These are phyloP conservation scores for Coprinopsis cinerea DNA, from an alignment of 768 basidiomycete genomes.

Conservation along the genomic window DNA sequence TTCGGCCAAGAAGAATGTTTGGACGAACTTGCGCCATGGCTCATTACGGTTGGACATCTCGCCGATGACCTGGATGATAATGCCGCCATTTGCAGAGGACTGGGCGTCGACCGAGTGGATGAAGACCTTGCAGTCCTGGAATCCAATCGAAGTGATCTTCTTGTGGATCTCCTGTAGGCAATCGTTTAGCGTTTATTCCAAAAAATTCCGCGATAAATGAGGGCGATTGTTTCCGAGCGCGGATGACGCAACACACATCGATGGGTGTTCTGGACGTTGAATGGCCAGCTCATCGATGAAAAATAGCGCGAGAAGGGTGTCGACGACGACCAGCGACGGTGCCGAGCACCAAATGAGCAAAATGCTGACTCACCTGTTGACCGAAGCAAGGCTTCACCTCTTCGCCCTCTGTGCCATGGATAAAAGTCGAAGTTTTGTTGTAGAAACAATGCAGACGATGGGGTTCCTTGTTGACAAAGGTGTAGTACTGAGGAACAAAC, in stretches of 20 bases:
- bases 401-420: slow-evolving; percentile 97
- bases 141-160: slow-evolving; percentile 90
- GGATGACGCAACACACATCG: slow-evolving; percentile 3
- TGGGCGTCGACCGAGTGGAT: slow-evolving; percentile 98
- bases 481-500: slow-evolving; percentile 99
- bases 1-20: slow-evolving; percentile 99
- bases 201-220: slow-evolving; percentile 4
- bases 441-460: slow-evolving; percentile 98
- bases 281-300: background rate
- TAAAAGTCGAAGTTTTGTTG: slow-evolving; percentile 95
- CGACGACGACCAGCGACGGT: background rate
- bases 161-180: slow-evolving; percentile 84
- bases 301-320: background rate
- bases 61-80: slow-evolving; percentile 98
- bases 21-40: slow-evolving; percentile 97
- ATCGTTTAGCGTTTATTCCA: slow-evolving; percentile 8
- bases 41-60: slow-evolving; percentile 95
- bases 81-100: slow-evolving; percentile 89
- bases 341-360: background rate
- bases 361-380: slow-evolving; percentile 65
- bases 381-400: slow-evolving; percentile 85
- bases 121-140: slow-evolving; percentile 97
- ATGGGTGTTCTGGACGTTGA: background rate
- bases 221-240: background rate
- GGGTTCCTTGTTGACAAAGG: slow-evolving; percentile 97